Evolutionary conservation across 768 basidiomycete genomes (phyloP), one percentile per base, ranked within the genome.

Genomic region (Fistulinella prunicolor): DNA sequence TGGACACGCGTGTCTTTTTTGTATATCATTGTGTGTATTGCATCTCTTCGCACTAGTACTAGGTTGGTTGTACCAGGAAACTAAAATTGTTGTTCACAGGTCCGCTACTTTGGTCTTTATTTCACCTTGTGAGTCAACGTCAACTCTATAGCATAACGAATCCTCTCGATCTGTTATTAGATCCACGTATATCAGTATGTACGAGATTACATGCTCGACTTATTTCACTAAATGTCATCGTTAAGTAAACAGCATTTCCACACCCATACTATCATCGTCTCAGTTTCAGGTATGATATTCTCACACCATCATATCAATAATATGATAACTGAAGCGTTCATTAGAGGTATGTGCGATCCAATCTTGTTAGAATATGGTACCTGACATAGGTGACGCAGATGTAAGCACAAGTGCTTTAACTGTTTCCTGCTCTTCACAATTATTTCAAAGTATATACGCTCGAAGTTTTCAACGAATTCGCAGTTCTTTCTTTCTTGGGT

Each of bases 51-150:
- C n/a, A n/a, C n/a, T n/a, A n/a, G n/a, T n/a, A n/a, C n/a, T n/a
- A n/a, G n/a, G n/a, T n/a, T n/a, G n/a, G n/a, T n/a, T n/a, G n/a
- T n/a, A n/a, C n/a, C n/a, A n/a, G n/a, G n/a, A n/a, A n/a, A n/a
- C 26, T 28, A 28, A 28, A 28, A 28, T 10, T 28, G n/a, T n/a
- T n/a, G n/a, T n/a, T 19, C 29, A 10, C 6, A 55, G 54, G 30
- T 56, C 19, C 55, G 53, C 16, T 56, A 56, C 38, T 34, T 55
- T 26, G 54, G 55, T 13, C 46, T 37, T 16, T 50, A 32, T 37
- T 50, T 23, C 13, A 53, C 42, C 3, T 23, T 55, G 54, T 50
- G 19, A 49, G 53, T 46, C n/a, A n/a, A n/a, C n/a, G n/a, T n/a
- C 21, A 30, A 6, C 28, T 28, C 28, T 12, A 28, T 28, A 28